Conservation (phyloP, 2,329 filamentous ascomycete genomes). For the Fusarium phyllophilum region DNA sequence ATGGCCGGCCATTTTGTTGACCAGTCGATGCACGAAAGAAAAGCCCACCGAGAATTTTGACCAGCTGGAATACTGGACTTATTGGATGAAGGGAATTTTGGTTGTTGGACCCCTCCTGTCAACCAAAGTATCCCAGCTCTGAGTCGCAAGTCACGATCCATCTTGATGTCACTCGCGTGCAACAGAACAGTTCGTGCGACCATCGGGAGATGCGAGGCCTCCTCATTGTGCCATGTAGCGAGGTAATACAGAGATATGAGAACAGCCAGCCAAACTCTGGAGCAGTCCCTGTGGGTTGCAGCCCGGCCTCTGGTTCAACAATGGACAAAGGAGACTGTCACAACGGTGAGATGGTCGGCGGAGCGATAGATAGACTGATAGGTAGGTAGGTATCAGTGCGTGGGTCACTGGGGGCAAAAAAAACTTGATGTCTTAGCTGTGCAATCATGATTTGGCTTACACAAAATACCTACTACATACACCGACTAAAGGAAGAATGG, state of each 20-base stretch:
- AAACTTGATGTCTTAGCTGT: background rate
- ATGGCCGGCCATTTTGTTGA: background rate
- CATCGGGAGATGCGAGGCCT: conserved; percentile 31
- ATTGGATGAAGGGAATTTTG: background rate
- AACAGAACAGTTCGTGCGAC: conserved; percentile 21
- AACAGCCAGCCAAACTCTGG: conserved; percentile 22
- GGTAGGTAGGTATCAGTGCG: background rate
- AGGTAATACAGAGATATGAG: conserved; percentile 24
- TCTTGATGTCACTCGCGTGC: conserved; percentile 17
- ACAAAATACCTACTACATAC: conserved; percentile 14
- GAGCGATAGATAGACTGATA: background rate
- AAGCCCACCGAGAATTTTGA: background rate
- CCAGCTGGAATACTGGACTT: background rate
- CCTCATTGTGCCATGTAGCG: conserved; percentile 34
- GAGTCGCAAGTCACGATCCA: conserved; percentile 11
- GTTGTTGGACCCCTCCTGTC: background rate
- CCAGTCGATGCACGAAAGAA: background rate
- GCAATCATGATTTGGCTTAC: background rate
- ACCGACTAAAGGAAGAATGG: conserved; percentile 21
- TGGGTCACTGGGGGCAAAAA: background rate
- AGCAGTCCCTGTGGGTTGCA: conserved; percentile 31
- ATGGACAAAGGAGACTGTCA: conserved; percentile 30
- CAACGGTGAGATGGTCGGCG: conserved; percentile 26
- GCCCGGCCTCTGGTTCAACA: conserved; percentile 27
- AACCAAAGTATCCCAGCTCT: background rate